Evolutionary conservation across 257 asterid genomes (phyloP).

Genomic region (Henckelia pumila): DNA sequence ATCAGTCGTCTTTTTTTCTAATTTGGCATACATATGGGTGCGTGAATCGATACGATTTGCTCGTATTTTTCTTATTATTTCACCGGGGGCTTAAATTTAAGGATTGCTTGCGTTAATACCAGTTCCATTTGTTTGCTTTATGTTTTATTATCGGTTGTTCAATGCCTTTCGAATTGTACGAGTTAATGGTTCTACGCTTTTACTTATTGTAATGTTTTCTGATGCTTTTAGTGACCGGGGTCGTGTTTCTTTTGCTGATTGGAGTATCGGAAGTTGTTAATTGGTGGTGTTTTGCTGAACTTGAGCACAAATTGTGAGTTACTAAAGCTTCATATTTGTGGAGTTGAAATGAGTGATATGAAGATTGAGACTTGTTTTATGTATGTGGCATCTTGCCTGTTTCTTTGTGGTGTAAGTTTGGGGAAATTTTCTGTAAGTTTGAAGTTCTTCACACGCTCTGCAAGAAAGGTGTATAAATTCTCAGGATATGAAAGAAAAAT

Average conservation of each 20-base stretch:
- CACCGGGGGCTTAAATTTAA: background rate
- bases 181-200: no score
- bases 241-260: background rate
- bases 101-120: background rate
- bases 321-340: background rate
- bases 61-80: no score
- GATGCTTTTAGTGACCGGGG: no score
- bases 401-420: background rate
- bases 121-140: background rate
- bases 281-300: background rate
- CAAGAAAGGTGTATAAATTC: background rate
- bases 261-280: background rate
- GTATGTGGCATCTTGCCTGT: background rate
- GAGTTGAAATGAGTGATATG: background rate
- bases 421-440: background rate
- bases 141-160: background rate
- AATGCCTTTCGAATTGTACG: no score
- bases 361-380: background rate
- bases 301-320: background rate
- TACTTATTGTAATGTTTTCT: no score
- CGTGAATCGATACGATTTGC: no score
- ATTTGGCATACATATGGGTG: no score
- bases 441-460: background rate
- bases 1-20: no score
- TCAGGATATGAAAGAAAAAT: background rate